phyloP scores from a whole-genome alignment of 345 rosid species.

The Hypericum androsaemum region DNA sequence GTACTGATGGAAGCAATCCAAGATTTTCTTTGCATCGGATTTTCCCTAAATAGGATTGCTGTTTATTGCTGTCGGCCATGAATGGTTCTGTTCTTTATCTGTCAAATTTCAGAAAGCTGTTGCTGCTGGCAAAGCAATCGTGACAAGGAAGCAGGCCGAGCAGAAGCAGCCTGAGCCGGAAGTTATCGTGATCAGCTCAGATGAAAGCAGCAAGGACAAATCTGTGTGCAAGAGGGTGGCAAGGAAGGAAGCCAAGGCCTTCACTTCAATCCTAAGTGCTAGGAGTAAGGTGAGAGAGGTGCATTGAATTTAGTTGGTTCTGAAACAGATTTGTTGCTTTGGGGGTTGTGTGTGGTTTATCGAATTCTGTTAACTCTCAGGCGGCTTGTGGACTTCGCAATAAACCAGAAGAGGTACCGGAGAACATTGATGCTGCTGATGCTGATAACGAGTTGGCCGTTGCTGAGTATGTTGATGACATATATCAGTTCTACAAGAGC shows the following conservation, averaged over 20 bases:
- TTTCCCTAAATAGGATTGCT: no score
- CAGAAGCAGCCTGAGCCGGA: conserved; percentile 26
- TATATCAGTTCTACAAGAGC: conserved; percentile 67
- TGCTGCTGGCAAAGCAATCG: conserved; percentile 8
- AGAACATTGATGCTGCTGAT: conserved; percentile 65
- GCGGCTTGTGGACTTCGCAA: conserved; percentile 42
- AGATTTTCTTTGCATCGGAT: no score
- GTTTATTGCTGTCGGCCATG: no score
- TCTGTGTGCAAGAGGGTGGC: conserved; percentile 21
- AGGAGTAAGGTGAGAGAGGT: conserved; percentile 52
- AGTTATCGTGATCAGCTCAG: conserved; percentile 45
- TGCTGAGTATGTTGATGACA: conserved; percentile 83
- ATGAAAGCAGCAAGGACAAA: conserved; percentile 30
- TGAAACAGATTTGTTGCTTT: background rate
- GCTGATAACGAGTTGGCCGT: conserved; percentile 53
- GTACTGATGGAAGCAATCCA: conserved; percentile 11
- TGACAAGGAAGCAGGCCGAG: conserved; percentile 19
- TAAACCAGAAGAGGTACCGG: conserved; percentile 24
- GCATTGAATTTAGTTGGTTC: background rate
- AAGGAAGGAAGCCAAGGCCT: conserved; percentile 38
- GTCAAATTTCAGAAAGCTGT: conserved; percentile 9
- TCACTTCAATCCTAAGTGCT: conserved; percentile 54
- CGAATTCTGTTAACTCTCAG: conserved; percentile 15
- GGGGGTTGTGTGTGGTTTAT: background rate
- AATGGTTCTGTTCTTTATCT: no score